phyloP scores from a whole-genome alignment of 768 basidiomycete genomes.

The Cystobasidium onofrii region DNA sequence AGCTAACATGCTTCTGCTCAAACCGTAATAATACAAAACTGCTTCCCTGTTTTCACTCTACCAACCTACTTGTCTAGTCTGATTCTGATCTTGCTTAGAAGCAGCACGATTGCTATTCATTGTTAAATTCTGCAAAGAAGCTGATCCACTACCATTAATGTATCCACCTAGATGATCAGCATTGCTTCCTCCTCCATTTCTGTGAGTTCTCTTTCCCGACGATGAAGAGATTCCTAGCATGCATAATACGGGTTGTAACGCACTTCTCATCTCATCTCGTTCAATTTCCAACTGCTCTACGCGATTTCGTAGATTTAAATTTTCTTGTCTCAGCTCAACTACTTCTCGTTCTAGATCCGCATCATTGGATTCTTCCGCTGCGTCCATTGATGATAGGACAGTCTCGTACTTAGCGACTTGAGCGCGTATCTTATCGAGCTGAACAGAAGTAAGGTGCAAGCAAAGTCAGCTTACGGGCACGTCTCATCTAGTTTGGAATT shows the following conservation, averaged over 20 bases:
- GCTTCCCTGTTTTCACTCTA: not conserved
- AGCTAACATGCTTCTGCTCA: not conserved
- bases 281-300: not conserved
- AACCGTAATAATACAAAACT: not conserved
- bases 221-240: not conserved
- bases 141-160: not conserved
- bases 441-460: too few relatives aligned
- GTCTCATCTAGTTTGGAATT: not conserved
- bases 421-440: not conserved
- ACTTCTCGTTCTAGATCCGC: not conserved
- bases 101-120: not conserved
- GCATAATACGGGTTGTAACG: not conserved
- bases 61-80: not conserved
- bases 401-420: not conserved
- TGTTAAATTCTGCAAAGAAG: not conserved
- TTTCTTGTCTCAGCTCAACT: not conserved
- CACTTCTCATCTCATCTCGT: not conserved
- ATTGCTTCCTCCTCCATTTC: not conserved
- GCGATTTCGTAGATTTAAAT: not conserved
- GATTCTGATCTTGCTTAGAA: not conserved
- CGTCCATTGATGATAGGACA: not conserved
- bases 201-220: not conserved
- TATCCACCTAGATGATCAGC: not conserved
- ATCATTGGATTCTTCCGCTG: not conserved
- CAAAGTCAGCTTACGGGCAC: not conserved